Evolutionary conservation across 1,284 basidiomycete genomes (phyloP), one percentile per base, ranked within the genome.

Genomic region (Volvariella surrecta): DNA sequence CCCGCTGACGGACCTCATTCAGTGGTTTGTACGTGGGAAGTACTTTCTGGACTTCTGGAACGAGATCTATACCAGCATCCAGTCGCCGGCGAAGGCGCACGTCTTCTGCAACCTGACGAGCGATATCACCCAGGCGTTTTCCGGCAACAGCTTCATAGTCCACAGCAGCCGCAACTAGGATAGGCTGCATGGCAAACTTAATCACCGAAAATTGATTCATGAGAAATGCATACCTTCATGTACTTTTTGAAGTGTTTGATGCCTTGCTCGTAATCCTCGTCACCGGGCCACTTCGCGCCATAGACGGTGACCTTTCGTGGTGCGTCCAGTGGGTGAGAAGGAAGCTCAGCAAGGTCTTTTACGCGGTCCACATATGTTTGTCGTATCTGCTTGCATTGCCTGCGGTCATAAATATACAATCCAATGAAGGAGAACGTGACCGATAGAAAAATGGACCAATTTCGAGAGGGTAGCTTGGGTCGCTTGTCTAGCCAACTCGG

Each of bases 201-300:
- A 40, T 31, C 32, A 37, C 47, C 44, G 34, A 46, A 45, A 45
- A 37, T 38, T 37, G 21, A 42, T 10, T 40, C 37, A 45, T 42
- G 41, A 21, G 18, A 8, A 7, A 16, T 15, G 47, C 64, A 49
- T 69, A 95, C 93, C 84, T 96, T 96, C 70, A 97, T 80, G 64
- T 96, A 98, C 70, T 89, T 91, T 58, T 89, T 83, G 67, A 98
- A 99, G 70, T 90, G 92, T 60, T 73, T 80, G 56, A 89, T 67
- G 43, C 82, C 78, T 49, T 89, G 80, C 59, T 93, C 83, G 52
- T 82, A 80, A 58, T 98, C 93, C 56, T 95, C 91, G 61, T 99
- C 96, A 39, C 89, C 93, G 1, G 94, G 92, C 79, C 92, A 95
- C 59, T 88, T 89, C 31, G 80, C 79, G 21, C 84, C 89, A 56